Evolutionary conservation across 139 green algal genomes (phyloP), one percentile per base, ranked within the genome.

Genomic region (Auxenochlorella pyrenoidosa): DNA sequence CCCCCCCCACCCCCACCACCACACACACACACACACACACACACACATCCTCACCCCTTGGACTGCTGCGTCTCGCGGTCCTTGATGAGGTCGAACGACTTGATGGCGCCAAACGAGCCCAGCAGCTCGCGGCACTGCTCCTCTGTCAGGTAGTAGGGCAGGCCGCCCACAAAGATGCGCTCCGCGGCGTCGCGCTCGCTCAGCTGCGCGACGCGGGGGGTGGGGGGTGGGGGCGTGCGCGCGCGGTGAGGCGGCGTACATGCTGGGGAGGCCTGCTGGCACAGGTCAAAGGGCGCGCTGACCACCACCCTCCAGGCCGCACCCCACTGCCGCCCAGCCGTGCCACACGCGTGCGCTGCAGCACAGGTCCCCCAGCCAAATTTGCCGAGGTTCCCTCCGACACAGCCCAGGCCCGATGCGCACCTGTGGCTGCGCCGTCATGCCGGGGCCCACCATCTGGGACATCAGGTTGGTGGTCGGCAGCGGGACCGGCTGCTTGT

Each of bases 131-230:
- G 92, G 92, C 97, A 97, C 91, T 98, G 94, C 75, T 97, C 94
- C 79, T 99, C 97, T 5, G 88, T 97, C 34, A 99, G 90, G 91
- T 99, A 99, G 93, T 99, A 98, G 2, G 98, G 98, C 88, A 99
- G 90, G 26, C 97, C 97, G 70, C 97, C 98, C 41, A 99, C 94
- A 91, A 99, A 99, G 75, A 99, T 93, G 47, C 97, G 93, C 38
- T 91, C 83, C 38, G 63, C 83, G 76, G 34, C 84, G 44, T 86
- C 82, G 1, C 28, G 54, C 19, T 28, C 63, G 30, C 59, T 84
- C 36, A 75, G 60, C 75, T 88, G 21, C 24, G 1, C 16, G 41
- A 1, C 10, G 30, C 30, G 30, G 6, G 21, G 40, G 41, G 75
- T 19, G 75, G 13, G 75, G 26, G 41, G 75, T 0, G 10, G 54